phyloP scores from a whole-genome alignment of 352 stramenopile species.

The Globisporangium polare region DNA sequence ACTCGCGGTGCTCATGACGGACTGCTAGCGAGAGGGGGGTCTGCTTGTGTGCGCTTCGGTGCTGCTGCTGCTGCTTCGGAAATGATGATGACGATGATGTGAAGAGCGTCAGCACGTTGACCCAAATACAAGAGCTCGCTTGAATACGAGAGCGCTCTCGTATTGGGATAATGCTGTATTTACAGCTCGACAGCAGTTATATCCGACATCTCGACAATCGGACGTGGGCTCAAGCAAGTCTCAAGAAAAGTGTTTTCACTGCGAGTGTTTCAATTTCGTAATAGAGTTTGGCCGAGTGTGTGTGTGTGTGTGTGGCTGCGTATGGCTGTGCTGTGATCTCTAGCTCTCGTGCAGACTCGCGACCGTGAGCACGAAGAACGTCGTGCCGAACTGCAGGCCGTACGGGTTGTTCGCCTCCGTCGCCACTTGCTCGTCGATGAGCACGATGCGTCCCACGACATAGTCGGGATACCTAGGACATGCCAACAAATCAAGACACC shows the following conservation, averaged over 20 bases:
- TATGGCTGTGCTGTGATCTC: slow-evolving; percentile 19
- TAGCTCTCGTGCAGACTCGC: slow-evolving; percentile 78
- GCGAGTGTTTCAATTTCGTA: neutral
- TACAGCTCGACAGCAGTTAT: no score
- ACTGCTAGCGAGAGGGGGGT: no score
- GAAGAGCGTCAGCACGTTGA: slow-evolving; percentile 2
- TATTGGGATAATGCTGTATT: no score
- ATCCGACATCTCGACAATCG: no score
- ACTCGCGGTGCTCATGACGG: slow-evolving; percentile 10
- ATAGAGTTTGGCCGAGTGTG: no score
- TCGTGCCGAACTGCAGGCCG: slow-evolving; percentile 66
- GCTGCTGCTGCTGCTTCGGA: neutral
- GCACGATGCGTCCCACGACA: slow-evolving; percentile 81
- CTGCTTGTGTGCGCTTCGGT: neutral
- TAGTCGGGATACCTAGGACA: slow-evolving; percentile 85
- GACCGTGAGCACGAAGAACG: slow-evolving; percentile 86
- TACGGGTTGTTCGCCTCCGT: slow-evolving; percentile 82
- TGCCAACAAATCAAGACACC: neutral
- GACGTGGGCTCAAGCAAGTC: no score
- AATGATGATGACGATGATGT: neutral
- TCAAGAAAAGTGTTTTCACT: no score
- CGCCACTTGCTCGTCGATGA: slow-evolving; percentile 85
- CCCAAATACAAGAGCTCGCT: no score
- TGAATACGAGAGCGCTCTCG: no score
- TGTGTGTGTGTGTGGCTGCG: neutral